A percentile compares a stretch with the other conserved stretches of the same genome.
These are phyloP conservation scores for Cercospora janseana DNA, from an alignment of 2,329 filamentous ascomycete genomes.

Conservation along the genomic window DNA sequence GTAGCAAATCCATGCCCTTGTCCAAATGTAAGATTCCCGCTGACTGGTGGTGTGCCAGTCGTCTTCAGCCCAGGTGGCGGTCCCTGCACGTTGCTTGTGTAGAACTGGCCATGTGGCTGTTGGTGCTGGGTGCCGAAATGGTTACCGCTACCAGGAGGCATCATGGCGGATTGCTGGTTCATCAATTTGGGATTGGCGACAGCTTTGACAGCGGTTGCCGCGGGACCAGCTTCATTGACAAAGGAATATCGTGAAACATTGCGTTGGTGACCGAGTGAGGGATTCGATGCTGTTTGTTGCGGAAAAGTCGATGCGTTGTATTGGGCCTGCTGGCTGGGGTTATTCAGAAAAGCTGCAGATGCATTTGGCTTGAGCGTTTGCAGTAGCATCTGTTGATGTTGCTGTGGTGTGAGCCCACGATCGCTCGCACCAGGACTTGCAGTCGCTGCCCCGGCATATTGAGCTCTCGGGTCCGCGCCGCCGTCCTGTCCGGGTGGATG, in stretches of 20 bases:
- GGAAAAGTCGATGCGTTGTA: constrained; percentile 39
- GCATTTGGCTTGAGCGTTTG: constrained; percentile 53
- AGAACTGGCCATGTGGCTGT: constrained; percentile 65
- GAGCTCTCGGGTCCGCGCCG: constrained; percentile 34
- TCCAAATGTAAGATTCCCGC: constrained; percentile 77
- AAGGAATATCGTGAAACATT: constrained; percentile 88
- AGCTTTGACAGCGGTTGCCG: constrained; percentile 66
- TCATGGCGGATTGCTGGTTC: constrained; percentile 84
- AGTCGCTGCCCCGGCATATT: constrained; percentile 43
- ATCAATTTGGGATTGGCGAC: constrained; percentile 76
- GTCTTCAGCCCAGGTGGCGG: constrained; percentile 95
- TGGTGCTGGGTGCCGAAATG: constrained; percentile 57
- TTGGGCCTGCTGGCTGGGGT: constrained; percentile 47
- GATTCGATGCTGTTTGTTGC: constrained; percentile 20
- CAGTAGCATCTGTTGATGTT: constrained; percentile 67
- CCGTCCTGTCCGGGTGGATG: constrained; percentile 59
- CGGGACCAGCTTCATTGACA: constrained; percentile 66
- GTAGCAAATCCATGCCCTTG: constrained; percentile 82
- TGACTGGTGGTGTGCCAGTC: constrained; percentile 85
- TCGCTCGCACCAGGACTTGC: constrained; percentile 59
- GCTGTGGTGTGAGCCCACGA: constrained; percentile 76
- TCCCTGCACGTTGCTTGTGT: constrained; percentile 80
- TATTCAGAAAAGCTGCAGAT: constrained; percentile 45
- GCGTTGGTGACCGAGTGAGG: constrained; percentile 64
- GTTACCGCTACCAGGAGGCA: constrained; percentile 54